These are phyloP conservation scores for Cavenderia fasciculata DNA, from an alignment of 78 protist species.

Conservation along the genomic window DNA sequence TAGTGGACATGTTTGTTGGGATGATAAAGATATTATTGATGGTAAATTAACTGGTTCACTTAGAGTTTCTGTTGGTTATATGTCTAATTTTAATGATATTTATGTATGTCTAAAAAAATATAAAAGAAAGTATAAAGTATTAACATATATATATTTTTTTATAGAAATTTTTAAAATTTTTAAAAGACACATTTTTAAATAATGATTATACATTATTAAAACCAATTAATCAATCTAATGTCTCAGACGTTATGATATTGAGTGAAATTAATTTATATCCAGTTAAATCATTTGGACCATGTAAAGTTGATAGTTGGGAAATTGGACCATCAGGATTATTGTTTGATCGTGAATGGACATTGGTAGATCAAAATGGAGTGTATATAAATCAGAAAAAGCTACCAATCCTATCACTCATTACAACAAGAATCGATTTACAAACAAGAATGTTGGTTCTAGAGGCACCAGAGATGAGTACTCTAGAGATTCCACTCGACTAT, in stretches of 20 bases:
- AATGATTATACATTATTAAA: not conserved
- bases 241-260: not conserved
- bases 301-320: constrained; percentile 70
- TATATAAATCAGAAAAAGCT: constrained; percentile 57
- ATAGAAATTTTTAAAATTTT: constrained; percentile 25
- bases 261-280: constrained; percentile 79
- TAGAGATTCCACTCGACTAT: constrained; percentile 39
- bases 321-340: constrained; percentile 34
- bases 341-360: constrained; percentile 87
- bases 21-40: constrained; percentile 83
- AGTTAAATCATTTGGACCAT: constrained; percentile 81
- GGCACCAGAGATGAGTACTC: constrained; percentile 68
- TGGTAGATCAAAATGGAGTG: constrained; percentile 73
- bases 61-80: constrained; percentile 81
- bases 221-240: not conserved
- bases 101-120: not conserved
- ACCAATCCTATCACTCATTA: constrained; percentile 47
- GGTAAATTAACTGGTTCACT: constrained; percentile 88
- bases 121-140: not conserved
- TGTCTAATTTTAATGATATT: constrained; percentile 66
- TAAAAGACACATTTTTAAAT: constrained; percentile 5
- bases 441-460: not conserved
- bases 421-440: constrained; percentile 33
- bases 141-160: not conserved
- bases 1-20: constrained; percentile 90